Conservation (phyloP, 2,329 filamentous ascomycete species). For the Monosporascus cannonballus region DNA sequence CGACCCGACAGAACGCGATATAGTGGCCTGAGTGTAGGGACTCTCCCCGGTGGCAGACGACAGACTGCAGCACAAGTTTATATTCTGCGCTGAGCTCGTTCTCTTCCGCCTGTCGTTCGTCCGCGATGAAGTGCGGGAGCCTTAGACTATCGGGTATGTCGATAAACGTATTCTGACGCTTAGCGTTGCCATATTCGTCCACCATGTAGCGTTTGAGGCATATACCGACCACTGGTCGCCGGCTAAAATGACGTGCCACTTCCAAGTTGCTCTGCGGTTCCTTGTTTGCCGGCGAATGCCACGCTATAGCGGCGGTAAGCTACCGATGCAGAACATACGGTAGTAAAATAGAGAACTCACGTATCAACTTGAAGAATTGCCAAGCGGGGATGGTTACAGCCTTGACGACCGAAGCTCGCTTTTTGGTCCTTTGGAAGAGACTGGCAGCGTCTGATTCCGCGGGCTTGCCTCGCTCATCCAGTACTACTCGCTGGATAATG, state of each 20-base stretch:
- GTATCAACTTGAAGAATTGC: conserved; percentile 94
- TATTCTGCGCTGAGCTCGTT: conserved; percentile 79
- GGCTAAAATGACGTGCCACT: conserved; percentile 81
- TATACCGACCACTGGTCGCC: conserved; percentile 82
- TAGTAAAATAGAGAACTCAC: conserved; percentile 43
- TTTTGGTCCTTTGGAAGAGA: conserved; percentile 37
- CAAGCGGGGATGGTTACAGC: conserved; percentile 94
- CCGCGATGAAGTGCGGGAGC: conserved; percentile 83
- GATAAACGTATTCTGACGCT: conserved; percentile 73
- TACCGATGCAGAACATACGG: conserved; percentile 1
- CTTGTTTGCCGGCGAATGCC: conserved; percentile 62
- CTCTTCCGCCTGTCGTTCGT: conserved; percentile 60
- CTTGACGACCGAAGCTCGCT: conserved; percentile 53
- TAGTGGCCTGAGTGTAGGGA: conserved; percentile 90
- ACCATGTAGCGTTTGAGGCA: conserved; percentile 88
- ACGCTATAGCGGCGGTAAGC: conserved; percentile 52
- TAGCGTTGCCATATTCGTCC: conserved; percentile 60
- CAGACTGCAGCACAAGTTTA: conserved; percentile 83
- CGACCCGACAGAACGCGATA: conserved; percentile 74
- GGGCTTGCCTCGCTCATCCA: conserved; percentile 44
- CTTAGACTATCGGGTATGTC: conserved; percentile 81
- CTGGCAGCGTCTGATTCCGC: conserved; percentile 34
- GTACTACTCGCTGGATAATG: conserved; percentile 54
- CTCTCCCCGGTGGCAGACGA: conserved; percentile 85
- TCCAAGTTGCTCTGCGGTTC: conserved; percentile 64